Percentiles rank a stretch among this genome's conserved stretches.
Conservation (phyloP, 371 early-diverging fungal genomes). For the Paraphysoderma sedebokerense region DNA sequence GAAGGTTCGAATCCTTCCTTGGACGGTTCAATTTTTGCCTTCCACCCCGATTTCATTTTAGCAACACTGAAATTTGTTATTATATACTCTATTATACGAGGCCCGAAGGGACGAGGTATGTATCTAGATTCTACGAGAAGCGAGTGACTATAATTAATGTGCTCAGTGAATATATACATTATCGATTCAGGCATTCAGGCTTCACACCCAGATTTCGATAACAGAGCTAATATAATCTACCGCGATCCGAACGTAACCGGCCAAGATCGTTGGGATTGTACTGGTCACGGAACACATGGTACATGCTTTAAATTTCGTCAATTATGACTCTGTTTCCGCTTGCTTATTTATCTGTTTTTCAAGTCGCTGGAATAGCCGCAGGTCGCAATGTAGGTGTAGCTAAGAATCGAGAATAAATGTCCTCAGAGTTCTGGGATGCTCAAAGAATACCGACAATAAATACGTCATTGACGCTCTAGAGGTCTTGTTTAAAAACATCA, state of each 20-base stretch:
- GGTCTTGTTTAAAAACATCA: constrained; percentile 1
- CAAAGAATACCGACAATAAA: not conserved
- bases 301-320: no score
- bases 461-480: constrained; percentile 7
- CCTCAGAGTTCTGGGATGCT: constrained; percentile 16
- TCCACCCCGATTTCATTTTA: no score
- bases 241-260: not conserved
- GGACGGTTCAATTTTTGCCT: no score
- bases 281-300: constrained; percentile 35
- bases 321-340: no score
- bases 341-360: no score
- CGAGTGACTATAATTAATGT: no score
- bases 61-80: no score
- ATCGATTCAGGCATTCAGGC: constrained; percentile 26
- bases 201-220: constrained; percentile 22
- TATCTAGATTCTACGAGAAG: no score
- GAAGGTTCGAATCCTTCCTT: no score
- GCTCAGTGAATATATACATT: constrained; percentile 24
- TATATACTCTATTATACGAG: no score
- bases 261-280: constrained; percentile 9
- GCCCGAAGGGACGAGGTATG: no score
- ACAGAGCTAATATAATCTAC: constrained; percentile 6
- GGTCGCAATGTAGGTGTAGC: constrained; percentile 22
- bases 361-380: constrained; percentile 20
- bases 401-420: constrained; percentile 8